Base-by-base conservation (phyloP, 2,329 filamentous ascomycete species). In the Remersonia thermophila region DNA sequence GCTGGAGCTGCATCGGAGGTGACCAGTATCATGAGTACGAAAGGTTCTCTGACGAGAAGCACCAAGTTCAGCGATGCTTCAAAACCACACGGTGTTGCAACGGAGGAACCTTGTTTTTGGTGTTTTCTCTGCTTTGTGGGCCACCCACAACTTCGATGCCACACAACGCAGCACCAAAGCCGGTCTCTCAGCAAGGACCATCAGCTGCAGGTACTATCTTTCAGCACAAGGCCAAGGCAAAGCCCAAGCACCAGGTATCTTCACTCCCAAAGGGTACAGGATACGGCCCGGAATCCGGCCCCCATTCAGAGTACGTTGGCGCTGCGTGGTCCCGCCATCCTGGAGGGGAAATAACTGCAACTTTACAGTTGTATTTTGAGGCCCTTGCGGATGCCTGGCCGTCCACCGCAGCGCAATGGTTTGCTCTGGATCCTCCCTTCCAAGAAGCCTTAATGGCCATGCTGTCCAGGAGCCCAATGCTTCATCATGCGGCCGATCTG, bases 1-100 rank as follows among this genome's bases (percentile, higher is more conserved):
- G 16, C 3, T 36, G 33, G 17, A 37, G 25, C 32, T 51, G 51
- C 27, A 16, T 45, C 3, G 38, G 32, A 15, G 23, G 32, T 13
- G 26, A 32, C 29, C 16, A 3, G 11, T 35, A 27, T 15, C 20
- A 36, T 23, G 15, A 41, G 7, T 8, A 13, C 2, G 10, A 17
- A 9, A 27, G 2, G 9, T 10, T 25, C 6, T 26, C 37, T 8
- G 4, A 10, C 2, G 17, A 35, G n/a, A 27, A 25, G 15, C 12
- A 36, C 27, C 18, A 29, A 4, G 11, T 7, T 4, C 41, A 38
- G 3, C 27, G 15, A 3, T 36, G 7, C 11, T 32, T 43, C 35
- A 43, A 42, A 8, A 9, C 49, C 16, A 29, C 37, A 3, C 50
- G 47, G 47, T 52, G 50, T 30, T 54, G 52, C 27, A 39, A 48